These are phyloP conservation scores for Athelia sp. DNA, from an alignment of 1,284 basidiomycete genomes.

Conservation along the genomic window DNA sequence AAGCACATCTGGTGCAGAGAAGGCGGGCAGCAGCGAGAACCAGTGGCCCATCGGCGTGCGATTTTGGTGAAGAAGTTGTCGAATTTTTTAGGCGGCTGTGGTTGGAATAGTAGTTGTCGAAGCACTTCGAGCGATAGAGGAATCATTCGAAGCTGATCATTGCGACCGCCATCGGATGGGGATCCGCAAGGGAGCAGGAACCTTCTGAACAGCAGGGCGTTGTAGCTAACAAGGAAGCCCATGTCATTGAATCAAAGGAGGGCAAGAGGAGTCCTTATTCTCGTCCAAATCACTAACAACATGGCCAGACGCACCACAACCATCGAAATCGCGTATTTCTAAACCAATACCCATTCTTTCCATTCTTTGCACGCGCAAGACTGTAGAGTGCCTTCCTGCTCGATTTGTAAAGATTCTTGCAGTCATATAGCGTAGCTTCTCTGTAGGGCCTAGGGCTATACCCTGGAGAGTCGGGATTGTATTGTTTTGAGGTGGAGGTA, in stretches of 20 bases:
- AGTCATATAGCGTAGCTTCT: no score
- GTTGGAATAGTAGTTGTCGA: conserved; percentile 29
- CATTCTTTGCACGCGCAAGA: no score
- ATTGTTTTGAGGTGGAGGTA: no score
- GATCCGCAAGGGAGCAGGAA: conserved; percentile 13
- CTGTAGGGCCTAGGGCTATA: no score
- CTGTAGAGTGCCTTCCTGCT: no score
- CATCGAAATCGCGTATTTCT: no score
- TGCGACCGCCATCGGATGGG: conserved; percentile 40
- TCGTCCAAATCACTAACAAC: no score
- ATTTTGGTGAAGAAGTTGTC: conserved; percentile 75
- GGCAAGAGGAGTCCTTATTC: conserved; percentile 14
- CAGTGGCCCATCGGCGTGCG: conserved; percentile 41
- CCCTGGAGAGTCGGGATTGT: no score
- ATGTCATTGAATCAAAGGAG: conserved; percentile 21
- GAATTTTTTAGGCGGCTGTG: conserved; percentile 51
- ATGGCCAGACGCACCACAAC: no score
- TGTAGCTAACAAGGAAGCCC: conserved; percentile 20
- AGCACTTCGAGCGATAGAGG: conserved; percentile 32
- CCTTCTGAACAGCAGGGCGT: conserved; percentile 17
- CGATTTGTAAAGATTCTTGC: no score
- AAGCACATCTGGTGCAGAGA: conserved; percentile 42
- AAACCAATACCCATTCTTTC: no score
- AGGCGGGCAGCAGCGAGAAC: conserved; percentile 19
- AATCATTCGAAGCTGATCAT: conserved; percentile 42